Evolutionary conservation across 257 asterid species (phyloP), one percentile per base, ranked within the genome.

Genomic region (Petunia secreta): DNA sequence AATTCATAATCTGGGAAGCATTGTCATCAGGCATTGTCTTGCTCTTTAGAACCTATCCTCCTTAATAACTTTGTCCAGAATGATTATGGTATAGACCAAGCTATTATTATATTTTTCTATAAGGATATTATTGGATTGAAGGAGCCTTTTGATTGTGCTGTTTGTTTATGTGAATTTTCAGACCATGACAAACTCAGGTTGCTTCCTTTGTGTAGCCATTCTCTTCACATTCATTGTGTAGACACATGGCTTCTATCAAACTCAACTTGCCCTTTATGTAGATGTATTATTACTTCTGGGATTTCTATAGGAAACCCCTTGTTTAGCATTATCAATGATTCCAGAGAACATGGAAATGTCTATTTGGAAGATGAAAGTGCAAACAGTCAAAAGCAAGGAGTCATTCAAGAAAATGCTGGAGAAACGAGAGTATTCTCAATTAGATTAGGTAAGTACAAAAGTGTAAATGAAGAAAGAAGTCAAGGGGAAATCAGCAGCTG

Each of bases 61-160:
- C 55, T 55, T 37, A 16, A 40, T 15, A 40, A 53, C 46, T 57
- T 66, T 62, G 58, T 59, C 63, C 81, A 93, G 38, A 97, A 95
- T 4, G 99, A 95, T 74, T 92, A 93, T 2, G 99, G 99, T 64
- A 81, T 93, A 66, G 99, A 95, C 83, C 99, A 95, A 80, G 91
- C 90, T 63, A 87, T 91, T 63, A 95, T 95, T 11, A 89, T 95
- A 0, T 95, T 95, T 79, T 80, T 88, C 38, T 95, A 91, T 11
- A 93, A 89, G 79, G 97, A 92, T 84, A 92, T 95, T 39, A 88
- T 86, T 10, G 98, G 99, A 34, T 85, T 91, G 2, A 90, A 91
- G 50, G 98, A 95, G 87, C 99, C 95, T 34, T 91, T 95, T 59
- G 98, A 95, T 85, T 95, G 99, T 68, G 97, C 99, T 4, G 98